A percentile compares a stretch with the other conserved stretches of the same genome.
These are phyloP conservation scores for Sanghuangporus weigelae DNA, from an alignment of 1,284 basidiomycete genomes.

Conservation along the genomic window DNA sequence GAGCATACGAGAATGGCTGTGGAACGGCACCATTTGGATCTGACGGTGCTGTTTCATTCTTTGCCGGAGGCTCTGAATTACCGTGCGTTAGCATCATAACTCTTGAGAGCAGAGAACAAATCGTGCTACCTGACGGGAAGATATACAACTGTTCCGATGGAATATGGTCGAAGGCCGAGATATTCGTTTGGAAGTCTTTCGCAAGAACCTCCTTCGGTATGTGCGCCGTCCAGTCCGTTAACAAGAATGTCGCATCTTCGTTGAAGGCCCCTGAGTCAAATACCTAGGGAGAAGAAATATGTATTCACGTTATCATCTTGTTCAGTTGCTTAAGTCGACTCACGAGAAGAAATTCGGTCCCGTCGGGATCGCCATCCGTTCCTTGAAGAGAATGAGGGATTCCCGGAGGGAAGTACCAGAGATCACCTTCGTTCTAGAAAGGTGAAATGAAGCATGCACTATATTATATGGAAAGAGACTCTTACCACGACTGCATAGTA, in stretches of 20 bases:
- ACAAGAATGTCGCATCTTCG: constrained; percentile 51
- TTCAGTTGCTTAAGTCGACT: constrained; percentile 12
- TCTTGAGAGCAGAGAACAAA: not conserved
- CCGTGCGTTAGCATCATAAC: constrained; percentile 18
- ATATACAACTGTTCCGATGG: constrained; percentile 49
- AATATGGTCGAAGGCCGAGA: constrained; percentile 41
- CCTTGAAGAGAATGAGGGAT: constrained; percentile 63
- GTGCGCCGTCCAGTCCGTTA: constrained; percentile 47
- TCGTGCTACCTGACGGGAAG: constrained; percentile 37
- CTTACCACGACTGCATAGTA: constrained; percentile 24
- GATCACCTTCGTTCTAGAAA: constrained; percentile 29
- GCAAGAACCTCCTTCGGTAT: constrained; percentile 47
- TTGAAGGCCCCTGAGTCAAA: constrained; percentile 51
- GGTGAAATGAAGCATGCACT: constrained; percentile 4
- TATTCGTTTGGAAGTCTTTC: constrained; percentile 44
- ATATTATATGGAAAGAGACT: not conserved
- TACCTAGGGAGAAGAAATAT: not conserved
- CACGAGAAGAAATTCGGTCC: constrained; percentile 67
- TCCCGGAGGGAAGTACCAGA: constrained; percentile 68
- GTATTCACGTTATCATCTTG: not conserved
- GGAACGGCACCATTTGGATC: constrained; percentile 40
- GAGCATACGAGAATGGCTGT: constrained; percentile 45
- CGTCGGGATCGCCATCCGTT: constrained; percentile 45
- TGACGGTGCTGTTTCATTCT: constrained; percentile 36
- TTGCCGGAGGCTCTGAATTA: constrained; percentile 30